Conservation (phyloP, 2,329 filamentous ascomycete species). For the Calonectria montana region DNA sequence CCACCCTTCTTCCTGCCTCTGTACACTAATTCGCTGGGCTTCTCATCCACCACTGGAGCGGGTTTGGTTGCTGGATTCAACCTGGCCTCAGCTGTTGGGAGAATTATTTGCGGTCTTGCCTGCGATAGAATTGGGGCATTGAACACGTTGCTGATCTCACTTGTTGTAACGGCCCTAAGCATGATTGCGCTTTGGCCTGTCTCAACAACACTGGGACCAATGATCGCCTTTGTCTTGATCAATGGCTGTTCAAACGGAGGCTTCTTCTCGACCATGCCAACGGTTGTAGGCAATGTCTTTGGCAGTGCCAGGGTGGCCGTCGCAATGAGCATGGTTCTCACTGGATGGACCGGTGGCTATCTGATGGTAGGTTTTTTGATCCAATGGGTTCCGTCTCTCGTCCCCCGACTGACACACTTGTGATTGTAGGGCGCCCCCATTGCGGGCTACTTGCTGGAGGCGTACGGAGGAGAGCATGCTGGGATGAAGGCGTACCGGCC, state of each 20-base stretch:
- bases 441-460: conserved; percentile 67
- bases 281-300: conserved; percentile 69
- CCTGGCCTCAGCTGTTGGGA: conserved; percentile 66
- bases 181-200: conserved; percentile 71
- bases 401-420: conserved; percentile 22
- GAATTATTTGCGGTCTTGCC: conserved; percentile 63
- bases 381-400: background rate
- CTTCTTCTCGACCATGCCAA: conserved; percentile 73
- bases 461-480: conserved; percentile 61
- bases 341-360: conserved; percentile 70
- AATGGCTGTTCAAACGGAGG: conserved; percentile 70
- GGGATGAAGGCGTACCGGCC: conserved; percentile 65
- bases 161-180: conserved; percentile 64
- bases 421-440: conserved; percentile 63
- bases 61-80: conserved; percentile 71
- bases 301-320: conserved; percentile 63
- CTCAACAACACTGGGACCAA: conserved; percentile 62
- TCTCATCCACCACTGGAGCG: conserved; percentile 63
- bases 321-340: conserved; percentile 71
- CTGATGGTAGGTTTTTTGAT: conserved; percentile 58
- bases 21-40: conserved; percentile 63
- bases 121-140: conserved; percentile 65
- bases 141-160: conserved; percentile 63
- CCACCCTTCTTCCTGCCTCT: conserved; percentile 70
- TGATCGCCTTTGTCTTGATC: conserved; percentile 67